Conservation (phyloP, 352 stramenopile species). For the Phytophthora vignae region DNA sequence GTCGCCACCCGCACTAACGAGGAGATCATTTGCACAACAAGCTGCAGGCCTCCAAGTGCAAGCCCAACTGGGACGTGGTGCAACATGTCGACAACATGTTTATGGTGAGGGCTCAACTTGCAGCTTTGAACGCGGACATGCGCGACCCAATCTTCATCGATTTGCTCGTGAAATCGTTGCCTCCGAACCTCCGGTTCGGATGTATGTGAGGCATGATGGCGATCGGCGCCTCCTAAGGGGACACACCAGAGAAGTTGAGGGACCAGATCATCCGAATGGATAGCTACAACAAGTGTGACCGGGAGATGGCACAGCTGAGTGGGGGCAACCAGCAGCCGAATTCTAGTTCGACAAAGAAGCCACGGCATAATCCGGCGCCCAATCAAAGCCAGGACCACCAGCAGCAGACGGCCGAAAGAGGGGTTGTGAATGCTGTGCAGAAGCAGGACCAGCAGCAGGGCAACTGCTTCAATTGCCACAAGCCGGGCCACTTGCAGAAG, state of each 20-base stretch:
- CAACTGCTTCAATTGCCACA: conserved; percentile 15
- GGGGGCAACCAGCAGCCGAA: not conserved
- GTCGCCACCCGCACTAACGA: not conserved
- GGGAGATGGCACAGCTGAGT: not conserved
- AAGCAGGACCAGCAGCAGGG: too few relatives aligned
- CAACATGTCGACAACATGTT: not conserved
- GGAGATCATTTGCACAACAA: too few relatives aligned
- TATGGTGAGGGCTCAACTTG: not conserved
- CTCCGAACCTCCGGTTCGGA: not conserved
- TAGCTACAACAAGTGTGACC: conserved; percentile 20
- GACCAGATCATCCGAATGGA: conserved; percentile 14
- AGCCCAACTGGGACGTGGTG: not conserved
- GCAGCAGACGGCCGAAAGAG: too few relatives aligned
- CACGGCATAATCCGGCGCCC: too few relatives aligned
- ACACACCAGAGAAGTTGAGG: conserved; percentile 12
- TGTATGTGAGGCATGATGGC: not conserved
- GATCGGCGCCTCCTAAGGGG: not conserved
- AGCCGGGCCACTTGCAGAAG: not conserved
- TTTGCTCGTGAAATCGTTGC: not conserved
- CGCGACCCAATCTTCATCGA: not conserved
- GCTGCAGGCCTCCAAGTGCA: too few relatives aligned
- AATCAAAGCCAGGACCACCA: too few relatives aligned
- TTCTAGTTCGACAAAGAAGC: too few relatives aligned
- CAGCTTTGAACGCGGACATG: not conserved
- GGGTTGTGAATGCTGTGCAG: too few relatives aligned